Percentiles rank a stretch among this genome's conserved stretches.
Evolutionary conservation across 1,284 basidiomycete genomes (phyloP).

Genomic region (Bjerkandera adusta): DNA sequence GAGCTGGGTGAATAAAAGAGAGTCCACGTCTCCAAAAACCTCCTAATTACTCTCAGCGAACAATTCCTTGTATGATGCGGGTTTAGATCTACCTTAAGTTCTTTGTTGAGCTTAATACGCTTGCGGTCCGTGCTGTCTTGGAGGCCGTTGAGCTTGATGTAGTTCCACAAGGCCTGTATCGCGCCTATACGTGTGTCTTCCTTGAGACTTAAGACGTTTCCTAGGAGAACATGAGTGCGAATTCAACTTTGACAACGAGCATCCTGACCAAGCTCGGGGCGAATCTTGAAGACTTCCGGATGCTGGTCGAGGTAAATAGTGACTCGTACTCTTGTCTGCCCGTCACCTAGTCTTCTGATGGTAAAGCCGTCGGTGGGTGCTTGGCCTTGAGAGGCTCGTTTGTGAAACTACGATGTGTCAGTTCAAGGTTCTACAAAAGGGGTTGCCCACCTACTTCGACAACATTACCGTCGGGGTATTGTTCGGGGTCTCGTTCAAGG

Average conservation of each 20-base stretch:
- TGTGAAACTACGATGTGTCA: neutral
- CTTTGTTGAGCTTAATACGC: conserved; percentile 72
- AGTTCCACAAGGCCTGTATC: conserved; percentile 88
- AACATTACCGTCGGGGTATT: conserved; percentile 82
- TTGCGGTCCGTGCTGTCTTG: conserved; percentile 91
- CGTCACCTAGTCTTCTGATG: conserved; percentile 80
- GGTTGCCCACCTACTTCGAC: conserved; percentile 55
- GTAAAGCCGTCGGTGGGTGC: conserved; percentile 86
- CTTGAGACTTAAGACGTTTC: conserved; percentile 73
- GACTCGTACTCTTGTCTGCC: conserved; percentile 75
- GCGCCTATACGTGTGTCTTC: conserved; percentile 86
- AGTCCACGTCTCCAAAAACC: conserved; percentile 68
- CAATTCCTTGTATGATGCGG: too few relatives aligned
- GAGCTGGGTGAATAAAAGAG: conserved; percentile 76
- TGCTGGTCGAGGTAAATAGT: conserved; percentile 83
- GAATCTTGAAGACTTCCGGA: conserved; percentile 85
- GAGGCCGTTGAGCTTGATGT: conserved; percentile 84
- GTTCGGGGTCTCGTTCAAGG: conserved; percentile 78
- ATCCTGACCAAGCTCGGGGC: conserved; percentile 67
- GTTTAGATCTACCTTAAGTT: too few relatives aligned
- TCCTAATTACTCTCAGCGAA: too few relatives aligned
- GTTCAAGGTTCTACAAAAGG: conserved; percentile 1
- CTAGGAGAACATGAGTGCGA: conserved; percentile 27
- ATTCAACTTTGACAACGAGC: neutral
- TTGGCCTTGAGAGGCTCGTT: conserved; percentile 48